Evolutionary conservation across 768 basidiomycete genomes (phyloP).

Genomic region (Amanita rimosa): DNA sequence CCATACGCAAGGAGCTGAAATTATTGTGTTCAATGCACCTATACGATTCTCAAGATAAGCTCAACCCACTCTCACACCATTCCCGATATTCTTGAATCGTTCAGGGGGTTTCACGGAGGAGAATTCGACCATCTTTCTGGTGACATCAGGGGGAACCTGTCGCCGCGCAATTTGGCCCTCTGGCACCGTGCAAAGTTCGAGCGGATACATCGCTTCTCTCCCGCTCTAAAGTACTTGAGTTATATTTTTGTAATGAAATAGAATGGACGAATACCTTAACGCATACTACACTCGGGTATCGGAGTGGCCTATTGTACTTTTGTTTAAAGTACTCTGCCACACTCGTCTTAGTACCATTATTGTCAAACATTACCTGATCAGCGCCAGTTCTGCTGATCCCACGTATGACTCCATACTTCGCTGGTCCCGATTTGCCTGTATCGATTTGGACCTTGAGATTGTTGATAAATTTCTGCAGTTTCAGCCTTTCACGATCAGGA

Average conservation of each 20-base stretch:
- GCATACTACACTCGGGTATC: conserved; percentile 38
- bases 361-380: conserved; percentile 33
- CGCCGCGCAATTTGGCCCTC: conserved; percentile 64
- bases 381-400: conserved; percentile 44
- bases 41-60: not conserved
- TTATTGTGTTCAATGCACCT: not conserved
- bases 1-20: conserved; percentile 48
- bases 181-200: conserved; percentile 55
- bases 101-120: conserved; percentile 53
- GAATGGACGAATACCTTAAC: conserved; percentile 29
- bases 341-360: conserved; percentile 25
- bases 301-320: conserved; percentile 21
- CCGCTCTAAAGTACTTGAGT: conserved; percentile 34
- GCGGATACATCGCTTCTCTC: conserved; percentile 47
- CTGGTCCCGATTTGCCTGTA: conserved; percentile 8
- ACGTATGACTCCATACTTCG: conserved; percentile 36
- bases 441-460: conserved; percentile 20
- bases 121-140: conserved; percentile 50
- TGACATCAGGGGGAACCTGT: conserved; percentile 58
- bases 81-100: conserved; percentile 40
- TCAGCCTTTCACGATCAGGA: conserved; percentile 38
- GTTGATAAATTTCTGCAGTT: conserved; percentile 24
- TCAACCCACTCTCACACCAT: conserved; percentile 37
- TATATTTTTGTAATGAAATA: not conserved
- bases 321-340: conserved; percentile 13